Evolutionary conservation across 2,329 filamentous ascomycete genomes (phyloP).

Genomic region (Microcyclospora tardicrescens): DNA sequence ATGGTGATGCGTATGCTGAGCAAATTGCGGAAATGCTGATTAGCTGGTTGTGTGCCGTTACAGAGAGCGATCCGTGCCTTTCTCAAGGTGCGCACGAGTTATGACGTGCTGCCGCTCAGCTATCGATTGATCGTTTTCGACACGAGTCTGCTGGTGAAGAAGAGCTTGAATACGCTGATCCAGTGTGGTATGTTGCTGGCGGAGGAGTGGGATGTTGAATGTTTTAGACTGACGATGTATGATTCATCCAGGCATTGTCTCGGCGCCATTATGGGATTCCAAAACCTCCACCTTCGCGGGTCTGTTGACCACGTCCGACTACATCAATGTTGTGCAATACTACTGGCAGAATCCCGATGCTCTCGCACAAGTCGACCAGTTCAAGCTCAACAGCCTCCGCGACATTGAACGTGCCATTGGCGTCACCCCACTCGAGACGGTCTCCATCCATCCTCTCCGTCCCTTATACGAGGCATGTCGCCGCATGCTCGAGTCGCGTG

Average conservation of each 20-base stretch:
- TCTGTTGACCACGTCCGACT: conserved; percentile 88
- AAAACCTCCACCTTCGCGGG: conserved; percentile 86
- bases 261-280: conserved; percentile 93
- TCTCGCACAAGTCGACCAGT: conserved; percentile 80
- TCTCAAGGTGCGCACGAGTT: conserved; percentile 88
- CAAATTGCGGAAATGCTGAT: too few species aligned
- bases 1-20: too few species aligned
- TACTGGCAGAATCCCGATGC: conserved; percentile 95
- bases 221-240: not conserved
- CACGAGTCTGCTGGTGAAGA: conserved; percentile 87
- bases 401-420: conserved; percentile 93
- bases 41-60: conserved; percentile 7
- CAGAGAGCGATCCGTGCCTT: conserved; percentile 90
- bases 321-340: conserved; percentile 97
- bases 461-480: conserved; percentile 92
- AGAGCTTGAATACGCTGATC: conserved; percentile 86
- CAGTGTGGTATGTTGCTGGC: conserved; percentile 61
- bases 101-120: conserved; percentile 91
- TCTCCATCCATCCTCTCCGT: conserved; percentile 83
- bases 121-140: conserved; percentile 95
- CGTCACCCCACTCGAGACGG: conserved; percentile 79
- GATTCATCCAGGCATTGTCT: conserved; percentile 66
- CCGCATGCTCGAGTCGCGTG: conserved; percentile 85
- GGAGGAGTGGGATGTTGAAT: not conserved
- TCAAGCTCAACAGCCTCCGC: conserved; percentile 80